phyloP scores from a whole-genome alignment of 176 grass and related monocot species.

The Tillandsia leiboldiana region DNA sequence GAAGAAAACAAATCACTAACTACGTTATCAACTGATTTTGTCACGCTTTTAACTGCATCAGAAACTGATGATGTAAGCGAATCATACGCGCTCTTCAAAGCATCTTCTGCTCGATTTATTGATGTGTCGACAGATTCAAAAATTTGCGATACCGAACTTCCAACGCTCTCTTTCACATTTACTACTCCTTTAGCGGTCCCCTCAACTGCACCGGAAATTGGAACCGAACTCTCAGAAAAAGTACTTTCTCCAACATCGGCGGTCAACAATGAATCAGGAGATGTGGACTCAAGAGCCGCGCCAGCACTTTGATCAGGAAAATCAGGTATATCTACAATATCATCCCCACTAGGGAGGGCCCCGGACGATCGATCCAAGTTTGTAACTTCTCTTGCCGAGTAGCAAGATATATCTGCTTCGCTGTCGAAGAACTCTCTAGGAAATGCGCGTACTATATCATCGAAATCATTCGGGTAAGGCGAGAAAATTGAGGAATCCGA shows the following conservation, averaged over 20 bases:
- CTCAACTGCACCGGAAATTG: slow-evolving; percentile 14
- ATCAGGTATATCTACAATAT: not conserved
- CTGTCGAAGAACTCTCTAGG: slow-evolving; percentile 24
- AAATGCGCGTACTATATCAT: slow-evolving; percentile 61
- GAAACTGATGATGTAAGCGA: slow-evolving; percentile 53
- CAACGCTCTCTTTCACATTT: slow-evolving; percentile 12
- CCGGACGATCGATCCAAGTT: not conserved
- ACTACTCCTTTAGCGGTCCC: not conserved
- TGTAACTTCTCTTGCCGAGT: slow-evolving; percentile 18
- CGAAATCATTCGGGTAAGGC: slow-evolving; percentile 49
- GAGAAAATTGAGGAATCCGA: slow-evolving; percentile 74
- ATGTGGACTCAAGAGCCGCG: not conserved
- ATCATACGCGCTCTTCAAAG: slow-evolving; percentile 53
- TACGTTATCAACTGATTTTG: slow-evolving; percentile 47
- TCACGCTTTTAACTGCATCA: slow-evolving; percentile 37
- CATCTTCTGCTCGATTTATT: slow-evolving; percentile 65
- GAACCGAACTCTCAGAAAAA: not conserved
- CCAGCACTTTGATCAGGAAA: slow-evolving; percentile 8
- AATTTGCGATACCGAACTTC: slow-evolving; percentile 36
- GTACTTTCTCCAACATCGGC: not conserved
- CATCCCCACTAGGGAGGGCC: not conserved
- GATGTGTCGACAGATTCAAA: slow-evolving; percentile 42
- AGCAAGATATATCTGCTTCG: slow-evolving; percentile 11
- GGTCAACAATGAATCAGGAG: not conserved
- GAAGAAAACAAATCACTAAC: slow-evolving; percentile 40